Conservation (phyloP, 495 filamentous ascomycete species). For the Tetracladium setigerum region DNA sequence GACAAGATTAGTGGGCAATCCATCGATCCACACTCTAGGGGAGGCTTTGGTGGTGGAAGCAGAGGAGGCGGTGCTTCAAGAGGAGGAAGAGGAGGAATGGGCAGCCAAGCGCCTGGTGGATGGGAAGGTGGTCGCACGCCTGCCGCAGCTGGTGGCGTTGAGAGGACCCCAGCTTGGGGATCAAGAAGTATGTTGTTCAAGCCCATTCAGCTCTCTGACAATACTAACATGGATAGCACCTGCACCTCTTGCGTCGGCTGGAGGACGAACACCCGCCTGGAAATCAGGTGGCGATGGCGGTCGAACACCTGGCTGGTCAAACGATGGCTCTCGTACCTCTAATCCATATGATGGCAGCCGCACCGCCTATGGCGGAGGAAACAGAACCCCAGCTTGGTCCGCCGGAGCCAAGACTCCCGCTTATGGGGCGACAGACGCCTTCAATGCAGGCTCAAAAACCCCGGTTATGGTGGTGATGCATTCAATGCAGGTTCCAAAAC, state of each 20-base stretch:
- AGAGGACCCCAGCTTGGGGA: slow-evolving; percentile 68
- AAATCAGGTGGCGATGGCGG: slow-evolving; percentile 46
- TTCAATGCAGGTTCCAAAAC: slow-evolving; percentile 70
- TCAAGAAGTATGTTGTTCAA: slow-evolving; percentile 45
- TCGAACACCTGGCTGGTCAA: slow-evolving; percentile 68
- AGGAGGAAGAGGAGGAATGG: slow-evolving; percentile 28
- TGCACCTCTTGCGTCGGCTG: slow-evolving; percentile 46
- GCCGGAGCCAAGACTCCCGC: slow-evolving; percentile 68
- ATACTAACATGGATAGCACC: slow-evolving; percentile 32
- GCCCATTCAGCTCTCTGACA: background rate
- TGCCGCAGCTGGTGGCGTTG: slow-evolving; percentile 46
- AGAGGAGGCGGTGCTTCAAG: slow-evolving; percentile 29
- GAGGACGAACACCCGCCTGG: slow-evolving; percentile 64
- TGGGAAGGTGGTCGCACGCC: slow-evolving; percentile 61
- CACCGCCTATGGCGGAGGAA: slow-evolving; percentile 61
- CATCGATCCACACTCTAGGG: slow-evolving; percentile 58
- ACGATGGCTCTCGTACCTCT: slow-evolving; percentile 61
- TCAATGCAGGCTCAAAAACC: slow-evolving; percentile 55
- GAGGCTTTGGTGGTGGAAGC: slow-evolving; percentile 40
- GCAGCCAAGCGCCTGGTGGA: slow-evolving; percentile 28
- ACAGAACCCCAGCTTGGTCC: slow-evolving; percentile 56
- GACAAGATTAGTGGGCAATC: slow-evolving; percentile 73
- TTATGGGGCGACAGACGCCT: slow-evolving; percentile 31
- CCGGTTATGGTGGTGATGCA: slow-evolving; percentile 54
- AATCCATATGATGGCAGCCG: slow-evolving; percentile 76